Conservation (phyloP, 2,329 filamentous ascomycete species). For the Trichoderma endophyticum region DNA sequence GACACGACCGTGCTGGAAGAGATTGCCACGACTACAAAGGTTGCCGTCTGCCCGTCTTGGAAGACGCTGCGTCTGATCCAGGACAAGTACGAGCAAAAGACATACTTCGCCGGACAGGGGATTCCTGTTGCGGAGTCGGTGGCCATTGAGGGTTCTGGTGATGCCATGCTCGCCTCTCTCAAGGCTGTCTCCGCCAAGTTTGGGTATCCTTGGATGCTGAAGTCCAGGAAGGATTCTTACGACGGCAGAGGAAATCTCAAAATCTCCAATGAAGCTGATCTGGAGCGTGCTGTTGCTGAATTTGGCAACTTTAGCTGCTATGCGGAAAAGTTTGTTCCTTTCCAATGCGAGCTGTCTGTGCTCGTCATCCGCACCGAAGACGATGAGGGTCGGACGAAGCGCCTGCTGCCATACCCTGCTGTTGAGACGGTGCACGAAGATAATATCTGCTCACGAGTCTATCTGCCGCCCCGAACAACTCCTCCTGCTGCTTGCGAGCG, state of each 20-base stretch:
- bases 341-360: slow-evolving; percentile 82
- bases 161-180: slow-evolving; percentile 59
- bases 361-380: slow-evolving; percentile 93
- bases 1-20: slow-evolving; percentile 87
- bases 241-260: slow-evolving; percentile 75
- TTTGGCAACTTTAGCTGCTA: slow-evolving; percentile 73
- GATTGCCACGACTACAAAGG: slow-evolving; percentile 58
- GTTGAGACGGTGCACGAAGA: slow-evolving; percentile 96
- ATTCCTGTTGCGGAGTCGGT: slow-evolving; percentile 72
- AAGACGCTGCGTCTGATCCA: slow-evolving; percentile 84
- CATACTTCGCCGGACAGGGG: slow-evolving; percentile 64
- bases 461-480: slow-evolving; percentile 75
- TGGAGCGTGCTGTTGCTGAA: slow-evolving; percentile 62
- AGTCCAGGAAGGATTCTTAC: slow-evolving; percentile 85
- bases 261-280: slow-evolving; percentile 43
- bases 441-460: slow-evolving; percentile 90
- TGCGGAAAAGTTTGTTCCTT: slow-evolving; percentile 85
- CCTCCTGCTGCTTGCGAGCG: slow-evolving; percentile 55
- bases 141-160: slow-evolving; percentile 51
- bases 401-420: slow-evolving; percentile 71
- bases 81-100: slow-evolving; percentile 90
- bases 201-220: slow-evolving; percentile 88
- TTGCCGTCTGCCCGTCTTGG: slow-evolving; percentile 77
- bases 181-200: slow-evolving; percentile 60
- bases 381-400: slow-evolving; percentile 46